Percentiles rank a stretch among this genome's conserved stretches.
Evolutionary conservation across 441 rosid species (phyloP).

Genomic region (Erodium texanum): DNA sequence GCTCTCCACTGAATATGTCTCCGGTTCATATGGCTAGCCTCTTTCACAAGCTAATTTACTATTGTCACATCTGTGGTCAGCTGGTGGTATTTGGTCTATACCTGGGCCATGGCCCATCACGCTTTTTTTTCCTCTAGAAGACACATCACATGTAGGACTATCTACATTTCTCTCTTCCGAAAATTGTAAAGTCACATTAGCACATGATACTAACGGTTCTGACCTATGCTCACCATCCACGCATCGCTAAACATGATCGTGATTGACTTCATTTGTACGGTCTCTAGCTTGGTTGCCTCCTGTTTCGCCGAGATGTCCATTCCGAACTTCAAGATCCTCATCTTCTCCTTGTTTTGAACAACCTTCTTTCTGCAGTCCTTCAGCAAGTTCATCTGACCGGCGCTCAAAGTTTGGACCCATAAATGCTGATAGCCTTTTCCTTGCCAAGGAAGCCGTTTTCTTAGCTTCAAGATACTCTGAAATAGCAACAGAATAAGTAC

Average conservation of each 20-base stretch:
- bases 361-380: constrained; percentile 18
- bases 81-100: too few relatives aligned
- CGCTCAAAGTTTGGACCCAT: constrained; percentile 17
- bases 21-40: too few relatives aligned
- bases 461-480: constrained; percentile 39
- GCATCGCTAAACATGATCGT: constrained; percentile 11
- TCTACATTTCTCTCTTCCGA: constrained; percentile 16
- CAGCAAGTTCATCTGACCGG: constrained; percentile 12
- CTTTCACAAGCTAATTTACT: too few relatives aligned
- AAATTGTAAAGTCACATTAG: constrained; percentile 10
- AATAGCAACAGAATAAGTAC: constrained; percentile 39
- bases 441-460: constrained; percentile 27
- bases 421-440: constrained; percentile 33
- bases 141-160: neutral
- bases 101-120: too few relatives aligned
- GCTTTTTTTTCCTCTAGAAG: too few relatives aligned
- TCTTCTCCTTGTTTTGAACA: constrained; percentile 18
- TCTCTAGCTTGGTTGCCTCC: constrained; percentile 12
- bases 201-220: constrained; percentile 19
- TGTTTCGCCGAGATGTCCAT: constrained; percentile 13
- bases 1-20: neutral
- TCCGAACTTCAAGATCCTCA: constrained; percentile 12
- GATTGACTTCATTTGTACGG: constrained; percentile 9
- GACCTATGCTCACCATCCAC: constrained; percentile 13
- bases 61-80: neutral